These are phyloP conservation scores for Aureobasidium sp. DNA, from an alignment of 2,329 filamentous ascomycete species.

Conservation along the genomic window DNA sequence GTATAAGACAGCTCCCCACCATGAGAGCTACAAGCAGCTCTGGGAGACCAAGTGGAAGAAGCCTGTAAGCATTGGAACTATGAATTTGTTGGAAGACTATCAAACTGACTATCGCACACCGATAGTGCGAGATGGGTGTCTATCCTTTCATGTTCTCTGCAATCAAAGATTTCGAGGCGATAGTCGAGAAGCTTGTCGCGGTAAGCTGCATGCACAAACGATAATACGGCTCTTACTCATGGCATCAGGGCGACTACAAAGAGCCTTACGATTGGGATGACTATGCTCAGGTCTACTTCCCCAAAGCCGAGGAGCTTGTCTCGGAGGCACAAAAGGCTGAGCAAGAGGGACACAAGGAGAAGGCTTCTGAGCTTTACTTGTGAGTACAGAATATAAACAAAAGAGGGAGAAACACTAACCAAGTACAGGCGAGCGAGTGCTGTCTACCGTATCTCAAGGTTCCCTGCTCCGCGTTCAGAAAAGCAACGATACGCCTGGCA, in stretches of 20 bases:
- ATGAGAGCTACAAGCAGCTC: constrained; percentile 38
- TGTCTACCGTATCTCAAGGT: constrained; percentile 64
- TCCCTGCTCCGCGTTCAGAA: constrained; percentile 46
- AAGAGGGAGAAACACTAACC: constrained; percentile 12
- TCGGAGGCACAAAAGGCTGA: constrained; percentile 44
- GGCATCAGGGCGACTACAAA: constrained; percentile 45
- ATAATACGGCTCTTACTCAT: neutral
- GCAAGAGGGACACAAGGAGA: constrained; percentile 38
- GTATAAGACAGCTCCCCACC: constrained; percentile 33
- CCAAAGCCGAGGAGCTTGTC: constrained; percentile 50
- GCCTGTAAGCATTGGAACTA: constrained; percentile 40
- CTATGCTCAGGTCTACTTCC: constrained; percentile 55
- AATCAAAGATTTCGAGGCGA: constrained; percentile 58
- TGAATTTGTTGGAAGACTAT: no score
- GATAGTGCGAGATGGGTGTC: constrained; percentile 44
- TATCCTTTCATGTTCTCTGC: constrained; percentile 59
- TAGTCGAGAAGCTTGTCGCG: constrained; percentile 55
- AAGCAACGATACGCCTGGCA: constrained; percentile 55
- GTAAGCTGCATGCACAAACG: constrained; percentile 25
- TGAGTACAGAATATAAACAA: constrained; percentile 16
- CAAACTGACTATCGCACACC: constrained; percentile 22
- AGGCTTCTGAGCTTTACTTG: constrained; percentile 55
- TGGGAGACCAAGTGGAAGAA: constrained; percentile 73
- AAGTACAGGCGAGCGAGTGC: constrained; percentile 50
- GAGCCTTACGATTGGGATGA: constrained; percentile 54